These are phyloP conservation scores for Fagopyrum esculentum DNA, from an alignment of 148 eudicot species.

Conservation along the genomic window DNA sequence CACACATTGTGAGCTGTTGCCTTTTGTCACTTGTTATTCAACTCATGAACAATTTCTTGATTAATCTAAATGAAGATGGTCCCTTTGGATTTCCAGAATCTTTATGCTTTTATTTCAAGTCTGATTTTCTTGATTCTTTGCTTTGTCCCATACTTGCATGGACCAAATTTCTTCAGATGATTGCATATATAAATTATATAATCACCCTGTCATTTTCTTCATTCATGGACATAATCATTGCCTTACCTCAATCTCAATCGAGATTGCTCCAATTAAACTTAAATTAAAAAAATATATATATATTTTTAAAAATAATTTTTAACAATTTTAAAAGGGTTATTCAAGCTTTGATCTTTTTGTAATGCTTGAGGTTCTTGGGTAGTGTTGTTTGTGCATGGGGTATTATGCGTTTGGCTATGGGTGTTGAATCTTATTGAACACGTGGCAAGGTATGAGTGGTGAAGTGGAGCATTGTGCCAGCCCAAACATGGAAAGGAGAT, in stretches of 20 bases:
- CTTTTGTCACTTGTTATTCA: not conserved
- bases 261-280: no score
- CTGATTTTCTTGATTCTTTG: slow-evolving; percentile 3
- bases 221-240: not conserved
- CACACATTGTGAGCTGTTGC: not conserved
- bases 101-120: not conserved
- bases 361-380: not conserved
- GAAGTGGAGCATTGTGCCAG: not conserved
- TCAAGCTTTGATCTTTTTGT: no score
- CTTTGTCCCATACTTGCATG: not conserved
- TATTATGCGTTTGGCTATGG: not conserved
- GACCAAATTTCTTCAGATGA: not conserved
- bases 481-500: not conserved
- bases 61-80: not conserved
- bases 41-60: not conserved
- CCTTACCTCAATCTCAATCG: not conserved
- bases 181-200: not conserved
- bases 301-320: no score
- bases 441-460: not conserved
- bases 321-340: no score
- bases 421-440: not conserved
- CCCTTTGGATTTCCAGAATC: slow-evolving; percentile 11
- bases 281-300: no score
- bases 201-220: not conserved
- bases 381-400: not conserved